A percentile compares a stretch with the other conserved stretches of the same genome.
phyloP scores from a whole-genome alignment of 2,329 filamentous ascomycete species.

The Fonsecaea monophora region DNA sequence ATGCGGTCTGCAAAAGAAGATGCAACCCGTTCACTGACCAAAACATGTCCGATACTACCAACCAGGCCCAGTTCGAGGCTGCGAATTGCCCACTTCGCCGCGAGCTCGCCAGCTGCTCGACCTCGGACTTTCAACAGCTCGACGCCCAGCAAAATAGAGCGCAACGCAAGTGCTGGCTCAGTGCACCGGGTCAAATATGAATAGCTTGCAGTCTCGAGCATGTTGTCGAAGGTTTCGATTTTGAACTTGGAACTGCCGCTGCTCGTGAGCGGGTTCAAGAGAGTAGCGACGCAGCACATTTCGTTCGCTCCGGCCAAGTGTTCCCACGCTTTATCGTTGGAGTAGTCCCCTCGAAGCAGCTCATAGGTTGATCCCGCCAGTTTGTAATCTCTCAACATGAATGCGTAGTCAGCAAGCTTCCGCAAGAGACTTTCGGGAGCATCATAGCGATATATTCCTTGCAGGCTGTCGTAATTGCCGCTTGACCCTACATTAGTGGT shows the following conservation, averaged over 20 bases:
- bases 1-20: conserved; percentile 80
- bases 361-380: conserved; percentile 91
- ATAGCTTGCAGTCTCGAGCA: conserved; percentile 89
- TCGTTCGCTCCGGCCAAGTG: conserved; percentile 94
- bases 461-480: conserved; percentile 75
- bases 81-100: conserved; percentile 81
- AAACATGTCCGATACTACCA: conserved; percentile 70
- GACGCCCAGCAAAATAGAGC: conserved; percentile 75
- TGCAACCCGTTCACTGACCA: conserved; percentile 85
- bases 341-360: conserved; percentile 83
- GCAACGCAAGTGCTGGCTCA: conserved; percentile 78
- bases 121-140: conserved; percentile 85
- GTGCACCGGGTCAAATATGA: conserved; percentile 88
- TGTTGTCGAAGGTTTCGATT: conserved; percentile 80
- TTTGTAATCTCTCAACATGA: conserved; percentile 97
- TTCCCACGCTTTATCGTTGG: conserved; percentile 95
- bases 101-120: conserved; percentile 81
- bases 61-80: conserved; percentile 80
- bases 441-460: conserved; percentile 84
- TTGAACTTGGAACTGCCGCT: conserved; percentile 76
- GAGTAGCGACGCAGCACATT: conserved; percentile 85
- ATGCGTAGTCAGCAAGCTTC: conserved; percentile 91
- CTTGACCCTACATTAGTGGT: conserved; percentile 56
- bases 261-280: conserved; percentile 73
- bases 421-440: conserved; percentile 88